phyloP scores from a whole-genome alignment of 78 protist genomes.

The Dictyostelium citrinum region DNA sequence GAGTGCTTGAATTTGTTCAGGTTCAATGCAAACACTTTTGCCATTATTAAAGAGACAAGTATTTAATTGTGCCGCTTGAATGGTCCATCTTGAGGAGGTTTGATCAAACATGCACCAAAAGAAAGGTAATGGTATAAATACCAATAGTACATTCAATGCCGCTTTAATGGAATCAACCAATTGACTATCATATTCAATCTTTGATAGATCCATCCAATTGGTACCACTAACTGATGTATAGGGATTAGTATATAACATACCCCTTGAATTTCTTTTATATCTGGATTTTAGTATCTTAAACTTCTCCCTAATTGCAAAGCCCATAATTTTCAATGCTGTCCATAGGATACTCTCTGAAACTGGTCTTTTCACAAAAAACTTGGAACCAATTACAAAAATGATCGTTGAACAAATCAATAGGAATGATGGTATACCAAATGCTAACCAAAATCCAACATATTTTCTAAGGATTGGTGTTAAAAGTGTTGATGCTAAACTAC shows the following conservation, averaged over 20 bases:
- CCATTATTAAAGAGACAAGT: neutral
- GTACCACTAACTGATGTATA: neutral
- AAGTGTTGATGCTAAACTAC: constrained; percentile 64
- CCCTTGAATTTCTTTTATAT: neutral
- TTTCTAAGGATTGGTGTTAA: constrained; percentile 73
- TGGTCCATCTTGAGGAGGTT: constrained; percentile 53
- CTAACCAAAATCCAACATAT: constrained; percentile 69
- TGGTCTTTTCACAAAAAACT: constrained; percentile 52
- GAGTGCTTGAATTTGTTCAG: constrained; percentile 83
- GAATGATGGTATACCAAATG: constrained; percentile 86
- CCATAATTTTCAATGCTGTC: neutral
- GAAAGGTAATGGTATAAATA: constrained; percentile 60
- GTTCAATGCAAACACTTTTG: neutral
- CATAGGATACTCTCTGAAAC: constrained; percentile 13
- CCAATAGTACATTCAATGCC: neutral
- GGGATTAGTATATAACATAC: neutral
- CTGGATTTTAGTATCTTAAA: neutral
- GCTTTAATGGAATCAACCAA: constrained; percentile 10
- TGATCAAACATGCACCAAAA: constrained; percentile 88
- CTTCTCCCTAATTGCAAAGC: neutral
- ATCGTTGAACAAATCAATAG: constrained; percentile 50
- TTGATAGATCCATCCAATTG: constrained; percentile 28
- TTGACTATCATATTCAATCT: neutral
- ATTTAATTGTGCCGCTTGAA: constrained; percentile 69
- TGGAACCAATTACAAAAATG: constrained; percentile 40